Conservation (phyloP, 179 eudicot genomes). For the Beta corolliflora region DNA sequence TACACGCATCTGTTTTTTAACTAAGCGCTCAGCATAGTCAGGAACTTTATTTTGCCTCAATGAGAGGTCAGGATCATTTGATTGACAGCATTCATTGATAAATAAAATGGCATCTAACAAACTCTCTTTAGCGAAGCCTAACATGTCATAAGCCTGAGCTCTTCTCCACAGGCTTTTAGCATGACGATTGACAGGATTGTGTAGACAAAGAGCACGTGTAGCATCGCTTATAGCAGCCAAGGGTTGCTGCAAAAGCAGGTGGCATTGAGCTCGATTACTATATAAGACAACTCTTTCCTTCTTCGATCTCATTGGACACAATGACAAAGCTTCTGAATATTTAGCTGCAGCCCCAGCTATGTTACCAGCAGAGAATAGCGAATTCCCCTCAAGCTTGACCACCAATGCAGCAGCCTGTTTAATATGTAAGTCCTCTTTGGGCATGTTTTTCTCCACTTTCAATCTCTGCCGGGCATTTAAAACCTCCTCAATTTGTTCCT, state of each 20-base stretch:
- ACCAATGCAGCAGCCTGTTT: conserved; percentile 94
- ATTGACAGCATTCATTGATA: conserved; percentile 92
- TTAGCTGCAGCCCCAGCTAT: conserved; percentile 87
- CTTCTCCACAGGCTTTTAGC: conserved; percentile 99
- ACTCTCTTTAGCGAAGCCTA: conserved; percentile 95
- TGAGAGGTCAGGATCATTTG: conserved; percentile 87
- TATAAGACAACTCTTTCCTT: conserved; percentile 92
- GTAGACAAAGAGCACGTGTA: conserved; percentile 89
- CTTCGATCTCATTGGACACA: conserved; percentile 91
- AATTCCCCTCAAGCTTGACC: conserved; percentile 96
- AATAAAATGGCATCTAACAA: conserved; percentile 89
- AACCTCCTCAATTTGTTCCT: conserved; percentile 80
- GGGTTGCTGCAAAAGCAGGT: conserved; percentile 87
- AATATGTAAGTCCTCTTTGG: conserved; percentile 96
- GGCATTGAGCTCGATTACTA: conserved; percentile 95
- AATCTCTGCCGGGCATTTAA: conserved; percentile 60
- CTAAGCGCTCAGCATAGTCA: conserved; percentile 93
- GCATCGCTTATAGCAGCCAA: conserved; percentile 90
- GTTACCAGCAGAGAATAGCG: conserved; percentile 87
- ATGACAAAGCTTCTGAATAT: conserved; percentile 85
- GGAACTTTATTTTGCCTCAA: conserved; percentile 93
- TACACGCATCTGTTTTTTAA: conserved; percentile 96
- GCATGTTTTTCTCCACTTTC: conserved; percentile 86
- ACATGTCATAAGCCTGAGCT: conserved; percentile 98
- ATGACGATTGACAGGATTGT: conserved; percentile 91